Base-by-base conservation (phyloP, 768 basidiomycete species). In the Xerocomellus intermedius region DNA sequence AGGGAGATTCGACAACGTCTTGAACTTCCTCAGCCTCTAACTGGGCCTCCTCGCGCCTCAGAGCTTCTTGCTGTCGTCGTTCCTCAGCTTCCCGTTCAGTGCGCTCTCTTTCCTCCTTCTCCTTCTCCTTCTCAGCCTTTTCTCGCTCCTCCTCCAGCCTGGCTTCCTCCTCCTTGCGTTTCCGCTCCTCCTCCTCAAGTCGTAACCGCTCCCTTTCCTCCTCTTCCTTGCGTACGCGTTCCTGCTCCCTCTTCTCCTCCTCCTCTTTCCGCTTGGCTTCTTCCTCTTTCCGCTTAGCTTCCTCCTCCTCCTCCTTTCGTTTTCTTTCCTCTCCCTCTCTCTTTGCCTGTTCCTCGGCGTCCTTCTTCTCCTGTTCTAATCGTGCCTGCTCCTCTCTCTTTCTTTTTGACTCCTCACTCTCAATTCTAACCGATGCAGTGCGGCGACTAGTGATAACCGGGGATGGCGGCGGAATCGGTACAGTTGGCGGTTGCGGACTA, bases 361-460 rank as follows among this genome's bases (percentile, higher is more conserved):
- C 73, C 63, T 69, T 73, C 64, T 75, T 73, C 48, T 73, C 69
- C 50, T 72, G 64, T 56, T 74, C 70, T 61, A 71, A 63, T 47
- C 75, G 70, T 62, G 79, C 78, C 54, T 76, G 75, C 21, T 76
- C 78, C 52, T 59, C 79, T 12, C 79, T 71, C 68, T 76, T 77
- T 61, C 73, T 71, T 64, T 82, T 82, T 26, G 81, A 79, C 49
- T 83, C 79, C 64, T 77, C 77, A 16, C 74, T 84, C 75, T 91
- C 88, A 57, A 91, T 80, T 56, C 88, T 80, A 30, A 91, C 74
- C 9, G 71, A 66, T 22, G 66, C 50, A 8, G 69, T 58, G 33
- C 71, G 71, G 28, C 67, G 69, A 46, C 45, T 64, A 17, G 60
- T 57, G 8, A 59, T 19, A 28, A 70, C 56, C 10, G 69, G 69